phyloP scores from a whole-genome alignment of 805 yeast species.

The Ogataea trehaloabstinens region DNA sequence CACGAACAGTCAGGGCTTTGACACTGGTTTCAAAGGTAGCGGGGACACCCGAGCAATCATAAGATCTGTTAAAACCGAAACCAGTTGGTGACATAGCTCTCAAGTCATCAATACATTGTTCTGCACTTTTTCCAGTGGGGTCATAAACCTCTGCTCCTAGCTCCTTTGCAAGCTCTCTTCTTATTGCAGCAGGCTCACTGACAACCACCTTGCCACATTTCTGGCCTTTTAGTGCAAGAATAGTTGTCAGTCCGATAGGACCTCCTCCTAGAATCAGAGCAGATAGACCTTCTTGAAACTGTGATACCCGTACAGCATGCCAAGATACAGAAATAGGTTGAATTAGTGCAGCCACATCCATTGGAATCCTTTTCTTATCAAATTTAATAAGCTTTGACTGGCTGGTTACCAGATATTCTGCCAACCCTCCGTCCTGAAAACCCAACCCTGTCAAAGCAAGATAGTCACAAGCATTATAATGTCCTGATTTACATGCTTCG shows the following conservation, averaged over 20 bases:
- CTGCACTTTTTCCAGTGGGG: constrained; percentile 29
- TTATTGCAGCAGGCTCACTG: constrained; percentile 57
- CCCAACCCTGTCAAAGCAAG: constrained; percentile 55
- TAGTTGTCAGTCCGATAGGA: constrained; percentile 58
- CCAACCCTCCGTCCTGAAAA: constrained; percentile 49
- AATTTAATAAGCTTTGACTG: constrained; percentile 39
- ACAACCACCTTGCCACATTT: constrained; percentile 51
- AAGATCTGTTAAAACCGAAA: constrained; percentile 49
- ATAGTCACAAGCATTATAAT: constrained; percentile 50
- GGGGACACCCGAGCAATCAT: constrained; percentile 54
- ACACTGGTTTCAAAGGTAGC: constrained; percentile 43
- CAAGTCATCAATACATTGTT: constrained; percentile 32
- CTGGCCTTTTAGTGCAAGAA: constrained; percentile 52
- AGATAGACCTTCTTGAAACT: constrained; percentile 41
- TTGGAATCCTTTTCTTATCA: constrained; percentile 36
- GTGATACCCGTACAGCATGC: constrained; percentile 53
- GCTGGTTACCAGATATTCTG: constrained; percentile 42
- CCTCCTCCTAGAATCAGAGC: constrained; percentile 61
- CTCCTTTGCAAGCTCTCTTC: constrained; percentile 56
- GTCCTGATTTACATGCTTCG: constrained; percentile 47
- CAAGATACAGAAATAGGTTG: constrained; percentile 59
- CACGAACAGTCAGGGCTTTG: constrained; percentile 39
- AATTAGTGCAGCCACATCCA: constrained; percentile 54
- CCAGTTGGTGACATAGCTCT: constrained; percentile 36
- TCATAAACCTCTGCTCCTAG: constrained; percentile 43